phyloP scores from a whole-genome alignment of 2,329 filamentous ascomycete species.

The Penicillium expansum region DNA sequence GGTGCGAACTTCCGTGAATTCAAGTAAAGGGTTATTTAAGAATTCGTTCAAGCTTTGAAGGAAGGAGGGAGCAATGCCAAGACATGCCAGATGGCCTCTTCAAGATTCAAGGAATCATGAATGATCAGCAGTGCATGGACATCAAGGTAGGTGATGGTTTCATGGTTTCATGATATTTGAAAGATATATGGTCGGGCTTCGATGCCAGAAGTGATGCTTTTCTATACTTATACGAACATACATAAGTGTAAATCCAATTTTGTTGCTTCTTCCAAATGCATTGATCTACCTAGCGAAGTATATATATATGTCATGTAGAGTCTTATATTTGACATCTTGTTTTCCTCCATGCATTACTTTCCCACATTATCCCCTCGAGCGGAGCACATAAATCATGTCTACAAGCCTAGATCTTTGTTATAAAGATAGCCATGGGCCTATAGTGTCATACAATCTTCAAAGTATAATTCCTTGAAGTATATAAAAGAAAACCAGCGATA shows the following conservation, averaged over 20 bases:
- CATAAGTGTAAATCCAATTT: not conserved
- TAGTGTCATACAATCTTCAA: not conserved
- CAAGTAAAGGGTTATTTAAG: not conserved
- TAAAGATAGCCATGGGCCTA: not conserved
- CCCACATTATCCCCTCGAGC: too few relatives aligned
- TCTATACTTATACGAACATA: too few relatives aligned
- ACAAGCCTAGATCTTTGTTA: too few relatives aligned
- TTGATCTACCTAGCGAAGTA: not conserved
- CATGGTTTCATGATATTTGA: not conserved
- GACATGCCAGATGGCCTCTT: constrained; percentile 38
- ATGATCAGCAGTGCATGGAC: constrained; percentile 15
- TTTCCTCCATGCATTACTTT: too few relatives aligned
- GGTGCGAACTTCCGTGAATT: not conserved
- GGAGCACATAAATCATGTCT: not conserved
- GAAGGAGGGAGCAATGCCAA: constrained; percentile 26
- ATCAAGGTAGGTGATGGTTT: not conserved
- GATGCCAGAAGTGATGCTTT: too few relatives aligned
- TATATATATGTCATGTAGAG: not conserved
- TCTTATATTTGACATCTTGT: not conserved
- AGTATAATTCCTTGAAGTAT: not conserved
- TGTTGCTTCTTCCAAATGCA: not conserved
- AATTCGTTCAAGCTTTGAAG: not conserved
- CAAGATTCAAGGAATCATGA: constrained; percentile 14
- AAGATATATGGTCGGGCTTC: not conserved
- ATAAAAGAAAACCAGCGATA: not conserved